Base-by-base conservation (phyloP, 2,329 filamentous ascomycete species). In the Periconia digitata region DNA sequence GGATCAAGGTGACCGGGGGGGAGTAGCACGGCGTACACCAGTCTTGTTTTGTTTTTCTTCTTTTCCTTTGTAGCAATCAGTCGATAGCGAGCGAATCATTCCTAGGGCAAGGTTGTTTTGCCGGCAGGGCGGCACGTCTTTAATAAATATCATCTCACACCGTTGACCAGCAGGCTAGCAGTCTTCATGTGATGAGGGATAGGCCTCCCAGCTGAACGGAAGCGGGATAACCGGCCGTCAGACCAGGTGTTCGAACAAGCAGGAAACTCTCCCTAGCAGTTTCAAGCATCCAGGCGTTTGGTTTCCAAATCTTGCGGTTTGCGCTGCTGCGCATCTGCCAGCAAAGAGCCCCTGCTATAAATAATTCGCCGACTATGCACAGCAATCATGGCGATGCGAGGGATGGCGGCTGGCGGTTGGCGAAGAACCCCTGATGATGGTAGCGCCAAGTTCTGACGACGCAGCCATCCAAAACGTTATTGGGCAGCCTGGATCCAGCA, bases 391-490 rank as follows among this genome's bases (percentile, higher is more conserved):
- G 27, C 27, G 27, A 20, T 40, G 37, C 37, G 17, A 24, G 6
- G 38, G 21, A 3, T 3, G 21, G 20, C 37, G 21, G 17, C 38
- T 24, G 23, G 24, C 50, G 47, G 46, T 52, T 54, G 54, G 54
- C 35, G 21, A n/a, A 15, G 20, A 29, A 12, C 53, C 53, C 53
- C 51, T 54, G 48, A 47, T 50, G 44, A 41, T 46, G 43, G 40
- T 8, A 18, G 54, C 56, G 51, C 51, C 49, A 44, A 50, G 47
- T 38, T 40, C 16, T 15, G 40, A 23, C 13, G 17, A 15, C 37
- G 13, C 37, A 5, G 29, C 29, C 8, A 27, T 16, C 4, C 37
- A 20, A 7, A 8, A 32, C n/a, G 20, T 43, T 32, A 44, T 44
- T 38, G 42, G 42, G 24, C 24, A 27, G 24, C 16, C 21, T 29